Percentiles rank a stretch among this genome's conserved stretches.
These are phyloP conservation scores for Cruciata laevipes DNA, from an alignment of 257 asterid genomes.

Conservation along the genomic window DNA sequence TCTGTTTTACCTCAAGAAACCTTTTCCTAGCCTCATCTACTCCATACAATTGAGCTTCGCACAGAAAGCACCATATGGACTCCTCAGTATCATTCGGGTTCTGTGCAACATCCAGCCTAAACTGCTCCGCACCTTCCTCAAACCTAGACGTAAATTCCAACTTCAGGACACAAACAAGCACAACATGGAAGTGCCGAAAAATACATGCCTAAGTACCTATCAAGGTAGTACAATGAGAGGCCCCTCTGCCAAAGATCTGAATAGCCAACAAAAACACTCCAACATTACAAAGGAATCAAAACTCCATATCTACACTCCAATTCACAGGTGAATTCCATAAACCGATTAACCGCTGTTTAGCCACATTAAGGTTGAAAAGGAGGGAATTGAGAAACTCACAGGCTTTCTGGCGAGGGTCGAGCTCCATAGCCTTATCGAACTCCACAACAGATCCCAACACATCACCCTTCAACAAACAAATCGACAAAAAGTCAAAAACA, in stretches of 20 bases:
- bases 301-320: constrained; percentile 1
- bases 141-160: constrained; percentile 32
- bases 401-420: constrained; percentile 78
- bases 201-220: constrained; percentile 43
- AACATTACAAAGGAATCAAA: constrained; percentile 25
- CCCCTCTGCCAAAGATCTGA: constrained; percentile 99
- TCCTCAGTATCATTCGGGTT: constrained; percentile 97
- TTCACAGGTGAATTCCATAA: background rate
- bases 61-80: constrained; percentile 97
- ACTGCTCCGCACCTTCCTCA: constrained; percentile 87
- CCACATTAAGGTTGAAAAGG: background rate
- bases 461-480: constrained; percentile 58
- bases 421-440: constrained; percentile 82
- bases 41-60: constrained; percentile 85
- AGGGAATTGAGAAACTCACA: constrained; percentile 37
- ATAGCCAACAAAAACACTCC: constrained; percentile 30
- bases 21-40: constrained; percentile 72
- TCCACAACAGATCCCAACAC: constrained; percentile 69
- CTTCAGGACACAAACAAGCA: background rate
- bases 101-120: constrained; percentile 82
- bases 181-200: constrained; percentile 4
- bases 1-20: constrained; percentile 56
- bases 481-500: background rate
- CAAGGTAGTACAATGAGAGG: constrained; percentile 71
- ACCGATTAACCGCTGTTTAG: background rate